Evolutionary conservation across 208 protist species (phyloP).

Genomic region (Trypanosoma theileri): DNA sequence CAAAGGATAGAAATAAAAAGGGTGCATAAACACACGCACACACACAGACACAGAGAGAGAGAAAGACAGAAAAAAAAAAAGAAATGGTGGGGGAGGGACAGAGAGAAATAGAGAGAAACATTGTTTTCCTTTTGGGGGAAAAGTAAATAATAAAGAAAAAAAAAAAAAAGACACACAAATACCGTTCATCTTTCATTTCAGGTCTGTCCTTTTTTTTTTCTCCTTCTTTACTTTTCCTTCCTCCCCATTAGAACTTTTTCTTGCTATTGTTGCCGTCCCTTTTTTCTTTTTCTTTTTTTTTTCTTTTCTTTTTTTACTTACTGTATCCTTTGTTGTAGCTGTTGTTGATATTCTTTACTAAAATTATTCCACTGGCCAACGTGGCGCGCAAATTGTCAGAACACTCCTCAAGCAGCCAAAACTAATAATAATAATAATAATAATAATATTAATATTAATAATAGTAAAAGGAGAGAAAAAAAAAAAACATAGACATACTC

Average conservation of each 20-base stretch:
- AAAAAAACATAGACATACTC: too few species aligned
- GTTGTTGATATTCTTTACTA: too few species aligned
- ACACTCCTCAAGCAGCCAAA: too few species aligned
- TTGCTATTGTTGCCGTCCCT: neutral
- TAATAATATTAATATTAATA: too few species aligned
- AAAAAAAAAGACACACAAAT: neutral
- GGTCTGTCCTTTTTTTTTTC: conserved; percentile 3
- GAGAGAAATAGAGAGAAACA: neutral
- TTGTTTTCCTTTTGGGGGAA: neutral
- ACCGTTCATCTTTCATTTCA: neutral
- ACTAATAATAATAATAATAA: too few species aligned
- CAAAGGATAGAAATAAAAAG: neutral
- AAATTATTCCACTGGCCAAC: too few species aligned
- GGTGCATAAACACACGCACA: too few species aligned
- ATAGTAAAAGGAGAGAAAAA: too few species aligned
- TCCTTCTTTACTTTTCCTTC: conserved; percentile 1
- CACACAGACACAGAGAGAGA: neutral
- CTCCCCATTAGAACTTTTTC: neutral
- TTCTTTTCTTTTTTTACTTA: too few species aligned
- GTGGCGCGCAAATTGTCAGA: too few species aligned
- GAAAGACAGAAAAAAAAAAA: neutral
- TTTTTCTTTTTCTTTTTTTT: neutral
- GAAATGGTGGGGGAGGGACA: neutral
- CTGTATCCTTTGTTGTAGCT: too few species aligned
- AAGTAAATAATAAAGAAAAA: neutral